Base-by-base conservation (phyloP, 2,329 filamentous ascomycete genomes). In the Aspergillus sp. region DNA sequence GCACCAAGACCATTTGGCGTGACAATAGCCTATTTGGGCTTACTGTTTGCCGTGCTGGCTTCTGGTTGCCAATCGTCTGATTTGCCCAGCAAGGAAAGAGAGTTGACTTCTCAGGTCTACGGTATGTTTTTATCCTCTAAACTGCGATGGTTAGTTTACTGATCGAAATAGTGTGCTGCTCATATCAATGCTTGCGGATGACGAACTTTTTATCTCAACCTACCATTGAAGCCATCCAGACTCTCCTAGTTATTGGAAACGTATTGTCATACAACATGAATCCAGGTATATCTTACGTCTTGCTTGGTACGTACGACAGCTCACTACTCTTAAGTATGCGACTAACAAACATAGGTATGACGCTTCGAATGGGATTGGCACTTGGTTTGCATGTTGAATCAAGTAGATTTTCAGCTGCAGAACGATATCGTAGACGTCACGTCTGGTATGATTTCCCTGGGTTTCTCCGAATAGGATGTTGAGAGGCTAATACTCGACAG, bases 201-300 rank as follows among this genome's bases (percentile, higher is more conserved):
- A 80, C 77, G 26, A 83, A 83, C 50, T 83, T 82, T 57, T 58
- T 83, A 6, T 82, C 80, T 0, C 76, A 81, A 45, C 76, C 79
- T 27, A 79, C 75, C 4, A 65, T 82, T 31, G 78, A 82, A 48
- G 79, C 75, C 34, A 81, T 83, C 32, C 78, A 83, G 56, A 79
- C 79, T 0, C 68, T 83, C 19, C 62, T 83, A 3, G 77, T 83
- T 9, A 79, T 83, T 28, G 77, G 78, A 39, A 82, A 82, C 52
- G 79, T 80, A 26, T 68, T 81, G 28, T 78, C 77, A 1, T 80
- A 81, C 56, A 81, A 80, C 50, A 81, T 81, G 77, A 83, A 83
- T 46, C 79, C 80, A 7, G 80, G 80, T 2, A 79, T 81, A 12
- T 77, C 79, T 5, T 83, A 82, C 69, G 77, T 79, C 27, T 59